Evolutionary conservation across 192 early-diverging fungal species (phyloP).

Genomic region (Entrophospora sp.): DNA sequence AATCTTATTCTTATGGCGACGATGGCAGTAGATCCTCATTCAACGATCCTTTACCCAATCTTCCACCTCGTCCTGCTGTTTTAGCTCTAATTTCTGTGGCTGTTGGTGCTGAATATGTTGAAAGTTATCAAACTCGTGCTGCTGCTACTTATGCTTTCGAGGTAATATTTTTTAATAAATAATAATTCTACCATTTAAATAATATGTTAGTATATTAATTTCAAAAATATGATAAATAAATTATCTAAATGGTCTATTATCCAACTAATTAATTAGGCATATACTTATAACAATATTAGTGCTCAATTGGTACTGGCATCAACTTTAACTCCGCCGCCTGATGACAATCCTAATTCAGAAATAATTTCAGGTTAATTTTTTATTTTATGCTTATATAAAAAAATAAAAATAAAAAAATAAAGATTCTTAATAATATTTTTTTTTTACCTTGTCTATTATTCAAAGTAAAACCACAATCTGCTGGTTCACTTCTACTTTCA

Average conservation of each 20-base stretch:
- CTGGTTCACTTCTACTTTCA: conserved; percentile 80
- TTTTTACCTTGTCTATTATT: not conserved
- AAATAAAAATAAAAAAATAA: too few species aligned
- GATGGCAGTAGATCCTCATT: too few species aligned
- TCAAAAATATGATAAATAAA: too few species aligned
- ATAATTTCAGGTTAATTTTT: not conserved
- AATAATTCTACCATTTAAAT: too few species aligned
- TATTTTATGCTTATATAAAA: not conserved
- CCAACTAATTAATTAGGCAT: conserved; percentile 33
- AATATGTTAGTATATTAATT: too few species aligned
- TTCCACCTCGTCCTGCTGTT: conserved; percentile 69
- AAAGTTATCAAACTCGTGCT: conserved; percentile 57
- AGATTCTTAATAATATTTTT: not conserved
- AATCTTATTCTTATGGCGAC: too few species aligned
- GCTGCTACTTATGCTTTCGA: conserved; percentile 79
- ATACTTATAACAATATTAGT: conserved; percentile 75
- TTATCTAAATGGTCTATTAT: not conserved
- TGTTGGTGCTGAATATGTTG: conserved; percentile 43
- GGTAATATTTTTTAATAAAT: conserved; percentile 20
- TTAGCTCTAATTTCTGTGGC: conserved; percentile 72
- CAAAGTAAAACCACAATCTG: conserved; percentile 65
- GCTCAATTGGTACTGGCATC: conserved; percentile 80
- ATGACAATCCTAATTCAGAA: conserved; percentile 55
- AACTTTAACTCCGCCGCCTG: conserved; percentile 72
- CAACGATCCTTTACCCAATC: too few species aligned